Evolutionary conservation across 345 rosid genomes (phyloP), one percentile per base, ranked within the genome.

Genomic region (Eucalyptus sp.): DNA sequence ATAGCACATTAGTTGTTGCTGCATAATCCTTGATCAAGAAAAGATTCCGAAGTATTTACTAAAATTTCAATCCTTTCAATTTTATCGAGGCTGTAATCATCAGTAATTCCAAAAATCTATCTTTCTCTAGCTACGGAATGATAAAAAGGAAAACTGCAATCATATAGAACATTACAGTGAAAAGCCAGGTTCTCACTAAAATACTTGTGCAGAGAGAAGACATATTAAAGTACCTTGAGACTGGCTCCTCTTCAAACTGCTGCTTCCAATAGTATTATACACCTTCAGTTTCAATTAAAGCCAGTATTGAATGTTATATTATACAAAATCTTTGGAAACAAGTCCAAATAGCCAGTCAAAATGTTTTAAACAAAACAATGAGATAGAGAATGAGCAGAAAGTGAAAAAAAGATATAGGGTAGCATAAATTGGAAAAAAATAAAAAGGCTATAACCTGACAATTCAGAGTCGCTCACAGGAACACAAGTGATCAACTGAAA

Each of bases 401-500:
- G 2, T 48, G n/a, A 18, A 41, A 52, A 52, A 27, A 7, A 87
- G 43, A 49, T 18, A 68, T 60, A 71, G 43, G 29, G 37, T 50
- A 86, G 86, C 51, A 84, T 4, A 52, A 31, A 50, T 50, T 44
- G 76, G 71, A 43, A 49, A 86, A 88, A 88, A n/a, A n/a, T 37
- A 50, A 86, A 24, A 54, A 50, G 54, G 25, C 71, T 66, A 62
- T 87, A 7, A 68, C 85, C 64, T 48, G 52, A 87, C 49, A 76
- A 86, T 44, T 52, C 54, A 48, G 46, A 51, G 90, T 87, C 86
- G 90, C 99, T 94, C 94, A 98, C 99, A 18, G 98, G 98, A 90
- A 97, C 97, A 91, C 99, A 97, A 79, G 99, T 97, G 90, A 98
- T 98, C 91, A 95, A 88, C 92, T 96, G 99, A 94, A 98, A 98